phyloP scores from a whole-genome alignment of 352 stramenopile genomes.

The Pythium chondricola region DNA sequence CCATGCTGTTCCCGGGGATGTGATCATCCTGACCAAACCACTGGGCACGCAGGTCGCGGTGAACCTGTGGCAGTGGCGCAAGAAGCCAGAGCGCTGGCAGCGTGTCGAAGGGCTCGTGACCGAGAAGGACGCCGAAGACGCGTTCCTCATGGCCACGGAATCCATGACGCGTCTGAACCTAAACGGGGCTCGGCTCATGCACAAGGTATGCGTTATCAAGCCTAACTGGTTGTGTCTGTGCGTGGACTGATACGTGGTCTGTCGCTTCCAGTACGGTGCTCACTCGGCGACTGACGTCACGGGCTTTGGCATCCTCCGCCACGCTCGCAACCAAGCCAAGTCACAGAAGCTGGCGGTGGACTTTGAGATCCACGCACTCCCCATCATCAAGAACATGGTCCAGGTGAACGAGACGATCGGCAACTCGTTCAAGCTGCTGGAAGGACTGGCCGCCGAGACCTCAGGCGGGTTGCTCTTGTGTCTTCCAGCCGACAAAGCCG shows the following conservation, averaged over 20 bases:
- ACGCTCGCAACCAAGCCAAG: conserved; percentile 91
- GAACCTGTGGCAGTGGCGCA: conserved; percentile 91
- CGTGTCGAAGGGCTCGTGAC: conserved; percentile 68
- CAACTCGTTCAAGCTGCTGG: conserved; percentile 90
- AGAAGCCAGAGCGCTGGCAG: conserved; percentile 72
- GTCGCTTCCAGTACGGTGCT: conserved; percentile 86
- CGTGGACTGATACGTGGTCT: no score
- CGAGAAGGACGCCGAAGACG: conserved; percentile 65
- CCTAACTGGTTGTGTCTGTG: no score
- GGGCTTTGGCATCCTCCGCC: conserved; percentile 92
- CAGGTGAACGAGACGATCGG: conserved; percentile 85
- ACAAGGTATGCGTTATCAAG: conserved; percentile 43
- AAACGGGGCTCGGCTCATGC: conserved; percentile 88
- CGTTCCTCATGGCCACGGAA: conserved; percentile 89
- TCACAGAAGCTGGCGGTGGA: conserved; percentile 85
- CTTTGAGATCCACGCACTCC: conserved; percentile 91
- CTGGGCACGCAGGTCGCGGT: conserved; percentile 93
- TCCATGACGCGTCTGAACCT: conserved; percentile 93
- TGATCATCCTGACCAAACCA: conserved; percentile 93
- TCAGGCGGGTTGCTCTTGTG: conserved; percentile 92
- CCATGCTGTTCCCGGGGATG: conserved; percentile 83
- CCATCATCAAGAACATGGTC: conserved; percentile 88
- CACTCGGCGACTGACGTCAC: conserved; percentile 95
- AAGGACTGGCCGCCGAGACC: conserved; percentile 92
- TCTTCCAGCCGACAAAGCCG: conserved; percentile 76